Conservation (phyloP, 2,329 filamentous ascomycete species). For the Ceratocystis cubensis region DNA sequence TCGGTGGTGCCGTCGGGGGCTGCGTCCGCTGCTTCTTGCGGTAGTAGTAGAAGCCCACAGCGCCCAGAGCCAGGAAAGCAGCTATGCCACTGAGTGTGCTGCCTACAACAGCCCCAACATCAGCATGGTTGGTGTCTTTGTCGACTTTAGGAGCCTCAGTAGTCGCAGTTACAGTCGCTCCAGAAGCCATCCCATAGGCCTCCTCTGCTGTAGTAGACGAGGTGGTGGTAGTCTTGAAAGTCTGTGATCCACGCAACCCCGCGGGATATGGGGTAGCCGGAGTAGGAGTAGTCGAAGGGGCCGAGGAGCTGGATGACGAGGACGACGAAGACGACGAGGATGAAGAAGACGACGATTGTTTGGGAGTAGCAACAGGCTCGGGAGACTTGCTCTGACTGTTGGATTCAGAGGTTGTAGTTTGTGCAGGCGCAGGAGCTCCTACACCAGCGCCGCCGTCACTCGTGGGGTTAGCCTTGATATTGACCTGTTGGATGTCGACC, state of each 20-base stretch:
- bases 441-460: conserved; percentile 31
- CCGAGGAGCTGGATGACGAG: not conserved
- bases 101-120: conserved; percentile 42
- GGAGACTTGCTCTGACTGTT: not conserved
- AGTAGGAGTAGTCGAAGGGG: not conserved
- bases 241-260: not conserved
- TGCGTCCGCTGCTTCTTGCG: conserved; percentile 34
- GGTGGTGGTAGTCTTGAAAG: conserved; percentile 12
- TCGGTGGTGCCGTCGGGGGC: conserved; percentile 25
- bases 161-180: conserved; percentile 1
- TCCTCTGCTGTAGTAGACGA: conserved; percentile 17
- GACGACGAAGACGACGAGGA: not conserved
- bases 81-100: conserved; percentile 42
- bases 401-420: not conserved
- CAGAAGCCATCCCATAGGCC: conserved; percentile 20
- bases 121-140: conserved; percentile 22
- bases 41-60: conserved; percentile 34
- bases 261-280: not conserved
- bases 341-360: not conserved
- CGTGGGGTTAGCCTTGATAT: conserved; percentile 26
- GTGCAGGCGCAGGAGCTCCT: not conserved
- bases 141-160: conserved; percentile 16
- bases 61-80: conserved; percentile 33
- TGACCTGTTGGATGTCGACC: conserved; percentile 27
- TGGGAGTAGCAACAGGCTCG: conserved; percentile 3